Evolutionary conservation across 1,284 basidiomycete genomes (phyloP).

Genomic region (Schizopora paradoxa): DNA sequence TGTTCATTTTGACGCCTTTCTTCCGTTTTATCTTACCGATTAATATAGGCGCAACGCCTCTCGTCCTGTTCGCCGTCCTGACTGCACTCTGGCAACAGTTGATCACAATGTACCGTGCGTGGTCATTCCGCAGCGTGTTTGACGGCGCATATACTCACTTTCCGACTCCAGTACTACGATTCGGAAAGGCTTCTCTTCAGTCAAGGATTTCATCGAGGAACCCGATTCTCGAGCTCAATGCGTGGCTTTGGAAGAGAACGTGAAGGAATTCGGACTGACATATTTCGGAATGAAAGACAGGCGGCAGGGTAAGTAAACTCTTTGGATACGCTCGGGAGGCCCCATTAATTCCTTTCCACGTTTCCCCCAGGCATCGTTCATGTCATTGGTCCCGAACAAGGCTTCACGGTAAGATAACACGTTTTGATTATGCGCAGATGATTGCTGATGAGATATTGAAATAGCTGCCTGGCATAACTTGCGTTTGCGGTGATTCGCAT

Average conservation of each 20-base stretch:
- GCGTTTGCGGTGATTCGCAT: slow-evolving; percentile 95
- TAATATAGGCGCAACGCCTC: slow-evolving; percentile 68
- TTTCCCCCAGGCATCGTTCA: slow-evolving; percentile 78
- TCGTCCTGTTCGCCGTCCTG: slow-evolving; percentile 81
- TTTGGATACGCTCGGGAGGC: no score
- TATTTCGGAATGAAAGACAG: slow-evolving; percentile 94
- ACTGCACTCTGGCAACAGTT: slow-evolving; percentile 92
- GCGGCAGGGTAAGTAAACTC: slow-evolving; percentile 62
- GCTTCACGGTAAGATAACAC: slow-evolving; percentile 70
- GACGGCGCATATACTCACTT: not conserved
- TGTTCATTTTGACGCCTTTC: slow-evolving; percentile 3
- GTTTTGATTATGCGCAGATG: slow-evolving; percentile 3
- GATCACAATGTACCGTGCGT: slow-evolving; percentile 96
- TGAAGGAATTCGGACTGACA: slow-evolving; percentile 91
- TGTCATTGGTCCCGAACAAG: slow-evolving; percentile 94
- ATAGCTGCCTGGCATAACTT: slow-evolving; percentile 89
- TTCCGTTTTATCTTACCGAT: slow-evolving; percentile 6
- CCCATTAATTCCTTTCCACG: slow-evolving; percentile 2
- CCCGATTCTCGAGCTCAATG: slow-evolving; percentile 92
- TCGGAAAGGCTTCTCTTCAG: slow-evolving; percentile 79
- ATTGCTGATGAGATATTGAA: not conserved
- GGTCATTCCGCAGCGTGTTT: not conserved
- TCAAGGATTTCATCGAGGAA: slow-evolving; percentile 78
- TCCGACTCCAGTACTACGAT: slow-evolving; percentile 61
- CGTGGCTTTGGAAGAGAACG: slow-evolving; percentile 87